phyloP scores from a whole-genome alignment of 345 rosid species.

The Citrus glauca region DNA sequence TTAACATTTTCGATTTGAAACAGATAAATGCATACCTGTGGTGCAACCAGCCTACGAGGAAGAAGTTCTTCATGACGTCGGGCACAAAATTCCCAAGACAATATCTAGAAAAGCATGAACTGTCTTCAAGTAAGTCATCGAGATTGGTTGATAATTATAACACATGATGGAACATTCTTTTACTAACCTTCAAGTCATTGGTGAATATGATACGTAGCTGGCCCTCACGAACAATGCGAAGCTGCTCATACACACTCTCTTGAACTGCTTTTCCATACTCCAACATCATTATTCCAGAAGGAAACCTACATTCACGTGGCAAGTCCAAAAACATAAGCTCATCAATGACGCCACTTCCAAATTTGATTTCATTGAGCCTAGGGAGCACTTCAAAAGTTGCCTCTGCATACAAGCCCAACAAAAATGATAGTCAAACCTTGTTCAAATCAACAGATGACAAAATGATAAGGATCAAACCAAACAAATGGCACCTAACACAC shows the following conservation, averaged over 20 bases:
- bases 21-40: constrained; percentile 55
- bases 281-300: constrained; percentile 78
- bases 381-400: constrained; percentile 96
- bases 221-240: constrained; percentile 98
- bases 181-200: constrained; percentile 78
- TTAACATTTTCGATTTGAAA: background rate
- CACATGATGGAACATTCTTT: constrained; percentile 6
- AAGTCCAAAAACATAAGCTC: constrained; percentile 86
- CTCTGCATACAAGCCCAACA: constrained; percentile 49
- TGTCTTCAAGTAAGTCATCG: background rate
- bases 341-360: constrained; percentile 92
- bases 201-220: constrained; percentile 86
- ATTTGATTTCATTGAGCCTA: constrained; percentile 92
- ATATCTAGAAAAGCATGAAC: constrained; percentile 45
- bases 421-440: background rate
- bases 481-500: background rate
- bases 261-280: constrained; percentile 92
- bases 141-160: background rate
- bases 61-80: constrained; percentile 92
- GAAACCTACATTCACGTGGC: constrained; percentile 75
- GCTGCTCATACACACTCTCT: constrained; percentile 94
- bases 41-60: constrained; percentile 92
- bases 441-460: background rate
- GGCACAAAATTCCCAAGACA: constrained; percentile 98
- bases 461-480: background rate